A percentile compares a stretch with the other conserved stretches of the same genome.
Conservation (phyloP, 164 flowering plant genomes). For the Vitis labrusca region DNA sequence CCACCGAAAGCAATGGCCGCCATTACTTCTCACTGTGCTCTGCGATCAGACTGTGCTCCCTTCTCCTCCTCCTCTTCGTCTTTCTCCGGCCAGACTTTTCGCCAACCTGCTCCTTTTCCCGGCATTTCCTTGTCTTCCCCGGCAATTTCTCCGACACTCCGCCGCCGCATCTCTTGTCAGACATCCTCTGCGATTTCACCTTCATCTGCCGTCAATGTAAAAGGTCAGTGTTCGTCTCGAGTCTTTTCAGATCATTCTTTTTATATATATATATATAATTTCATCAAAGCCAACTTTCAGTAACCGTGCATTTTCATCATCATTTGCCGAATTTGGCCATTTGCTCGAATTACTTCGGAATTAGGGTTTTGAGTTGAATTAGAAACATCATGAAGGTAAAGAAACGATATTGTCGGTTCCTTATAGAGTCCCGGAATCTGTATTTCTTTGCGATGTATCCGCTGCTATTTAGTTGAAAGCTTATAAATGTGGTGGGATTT, state of each 20-base stretch:
- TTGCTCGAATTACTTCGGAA: too few relatives aligned
- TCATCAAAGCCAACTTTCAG: too few relatives aligned
- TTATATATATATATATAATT: too few relatives aligned
- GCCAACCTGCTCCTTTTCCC: constrained; percentile 5
- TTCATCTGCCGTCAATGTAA: constrained; percentile 31
- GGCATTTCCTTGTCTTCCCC: constrained; percentile 15
- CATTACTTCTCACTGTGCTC: constrained; percentile 29
- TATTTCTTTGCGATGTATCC: too few relatives aligned
- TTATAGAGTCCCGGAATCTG: too few relatives aligned
- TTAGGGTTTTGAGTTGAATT: too few relatives aligned
- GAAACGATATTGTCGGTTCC: too few relatives aligned
- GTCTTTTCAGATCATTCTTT: not conserved
- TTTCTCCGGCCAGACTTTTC: constrained; percentile 25
- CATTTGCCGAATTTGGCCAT: too few relatives aligned
- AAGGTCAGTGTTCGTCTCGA: constrained; percentile 22
- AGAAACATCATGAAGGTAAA: too few relatives aligned
- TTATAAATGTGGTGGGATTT: too few relatives aligned
- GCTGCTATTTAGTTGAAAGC: too few relatives aligned
- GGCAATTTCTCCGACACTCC: constrained; percentile 10
- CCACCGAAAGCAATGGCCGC: constrained; percentile 35
- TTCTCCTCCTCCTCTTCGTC: constrained; percentile 35
- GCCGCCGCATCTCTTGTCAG: constrained; percentile 45
- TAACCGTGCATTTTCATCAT: too few relatives aligned
- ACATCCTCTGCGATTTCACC: constrained; percentile 29
- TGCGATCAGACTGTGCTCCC: constrained; percentile 27